Base-by-base conservation (phyloP, 2,329 filamentous ascomycete genomes). In the Clonostachys solani region DNA sequence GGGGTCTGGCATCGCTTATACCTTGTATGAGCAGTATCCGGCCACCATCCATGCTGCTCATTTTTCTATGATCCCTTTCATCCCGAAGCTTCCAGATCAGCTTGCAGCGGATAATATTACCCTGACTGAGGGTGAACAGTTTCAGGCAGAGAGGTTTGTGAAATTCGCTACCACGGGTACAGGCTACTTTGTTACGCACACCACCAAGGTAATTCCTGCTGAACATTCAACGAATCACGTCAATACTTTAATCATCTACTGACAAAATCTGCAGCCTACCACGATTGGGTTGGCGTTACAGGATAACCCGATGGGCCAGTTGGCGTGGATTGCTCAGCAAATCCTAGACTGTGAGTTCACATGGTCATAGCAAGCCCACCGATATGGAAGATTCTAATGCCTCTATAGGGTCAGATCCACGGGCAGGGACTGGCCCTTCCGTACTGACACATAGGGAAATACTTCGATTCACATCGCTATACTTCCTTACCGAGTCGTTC, bases 241-340 rank as follows among this genome's bases (percentile, higher is more conserved):
- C 3, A 40, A 15, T 15, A n/a, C 13, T 43, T 9, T 13, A 4
- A 29, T 34, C 7, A 18, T 41, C 15, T 33, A n/a, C 12, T 36
- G 34, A 19, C 16, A 16, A 15, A 15, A 3, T 16, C 17, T 8
- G 6, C 9, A 56, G 57, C 71, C 70, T 16, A 67, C 70, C 38
- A 73, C 68, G 1, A 65, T 74, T 17, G 67, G 68, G 2, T 60
- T 68, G 34, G 66, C 63, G 16, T 57, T 71, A 44, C 60, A 68
- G 29, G 70, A 73, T 47, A 70, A 66, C 43, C 71, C 69, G 0
- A 55, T 73, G 4, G 71, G 70, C 1, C 64, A 71, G 40, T 59
- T 73, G 56, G 64, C 67, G 43, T 73, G 66, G 52, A 58, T 73
- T 1, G 71, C 67, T 2, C 67, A 73, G 50, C 71, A 74, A 44